phyloP scores from a whole-genome alignment of 768 basidiomycete species.

The Mycena amicta region DNA sequence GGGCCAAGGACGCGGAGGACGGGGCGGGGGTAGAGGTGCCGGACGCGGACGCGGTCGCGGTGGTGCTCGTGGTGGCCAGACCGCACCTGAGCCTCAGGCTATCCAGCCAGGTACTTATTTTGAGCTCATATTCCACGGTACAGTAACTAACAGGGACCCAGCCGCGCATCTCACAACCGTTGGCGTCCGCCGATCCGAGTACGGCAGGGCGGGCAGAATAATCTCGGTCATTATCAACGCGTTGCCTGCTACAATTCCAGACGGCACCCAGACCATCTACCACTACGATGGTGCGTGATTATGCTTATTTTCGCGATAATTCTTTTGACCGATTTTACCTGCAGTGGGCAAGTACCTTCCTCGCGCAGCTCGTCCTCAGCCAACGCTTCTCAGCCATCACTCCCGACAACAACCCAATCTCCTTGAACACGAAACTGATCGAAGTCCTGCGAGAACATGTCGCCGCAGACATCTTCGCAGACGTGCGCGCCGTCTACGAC shows the following conservation, averaged over 20 bases:
- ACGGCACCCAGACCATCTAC: constrained; percentile 55
- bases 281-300: constrained; percentile 77
- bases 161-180: constrained; percentile 42
- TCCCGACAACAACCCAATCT: constrained; percentile 17
- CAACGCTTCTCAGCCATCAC: constrained; percentile 37
- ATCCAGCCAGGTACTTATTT: neutral
- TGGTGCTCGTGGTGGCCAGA: neutral
- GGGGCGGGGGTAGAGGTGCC: neutral
- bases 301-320: too few relatives aligned
- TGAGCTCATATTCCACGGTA: neutral
- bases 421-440: constrained; percentile 54
- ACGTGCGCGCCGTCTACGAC: constrained; percentile 52
- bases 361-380: too few relatives aligned
- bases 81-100: neutral
- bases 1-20: neutral
- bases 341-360: too few relatives aligned
- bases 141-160: neutral
- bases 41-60: neutral
- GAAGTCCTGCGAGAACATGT: constrained; percentile 45
- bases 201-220: constrained; percentile 50
- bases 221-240: constrained; percentile 49
- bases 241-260: constrained; percentile 52
- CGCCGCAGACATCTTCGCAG: constrained; percentile 43
- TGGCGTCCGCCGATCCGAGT: constrained; percentile 64
- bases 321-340: too few relatives aligned